Conservation (phyloP, 495 filamentous ascomycete species). For the Umbilicaria muhlenbergii region DNA sequence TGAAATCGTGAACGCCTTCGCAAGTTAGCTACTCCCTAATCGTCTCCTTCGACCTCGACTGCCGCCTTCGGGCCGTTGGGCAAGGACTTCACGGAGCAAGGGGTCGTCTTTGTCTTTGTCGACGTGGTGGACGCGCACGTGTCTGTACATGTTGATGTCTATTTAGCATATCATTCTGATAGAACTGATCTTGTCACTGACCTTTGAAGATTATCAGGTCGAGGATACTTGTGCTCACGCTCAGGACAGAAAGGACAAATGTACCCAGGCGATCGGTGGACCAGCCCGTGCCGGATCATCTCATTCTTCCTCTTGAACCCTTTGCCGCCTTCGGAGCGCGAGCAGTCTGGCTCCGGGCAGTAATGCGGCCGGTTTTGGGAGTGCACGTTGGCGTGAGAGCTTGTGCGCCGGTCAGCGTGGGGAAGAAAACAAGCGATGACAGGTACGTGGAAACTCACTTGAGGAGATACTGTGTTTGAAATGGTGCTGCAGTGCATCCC, state of each 20-base stretch:
- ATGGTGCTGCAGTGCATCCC: conserved; percentile 69
- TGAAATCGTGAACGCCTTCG: no score
- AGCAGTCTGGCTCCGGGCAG: conserved; percentile 67
- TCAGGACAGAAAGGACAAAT: conserved; percentile 95
- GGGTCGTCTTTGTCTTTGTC: conserved; percentile 82
- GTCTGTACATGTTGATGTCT: conserved; percentile 31
- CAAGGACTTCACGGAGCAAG: conserved; percentile 58
- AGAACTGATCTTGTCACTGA: conserved; percentile 20
- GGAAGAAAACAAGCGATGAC: not conserved
- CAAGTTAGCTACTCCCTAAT: conserved; percentile 6
- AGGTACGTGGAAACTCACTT: conserved; percentile 36
- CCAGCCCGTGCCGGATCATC: conserved; percentile 94
- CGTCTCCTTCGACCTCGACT: conserved; percentile 69
- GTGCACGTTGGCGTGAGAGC: conserved; percentile 95
- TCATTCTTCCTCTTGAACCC: conserved; percentile 99
- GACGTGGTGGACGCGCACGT: conserved; percentile 75
- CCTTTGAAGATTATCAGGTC: conserved; percentile 96
- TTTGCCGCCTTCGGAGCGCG: conserved; percentile 68
- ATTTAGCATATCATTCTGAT: not conserved
- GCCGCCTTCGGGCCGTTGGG: conserved; percentile 72
- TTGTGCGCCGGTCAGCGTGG: conserved; percentile 13
- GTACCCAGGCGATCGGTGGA: conserved; percentile 91
- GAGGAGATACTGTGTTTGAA: conserved; percentile 79
- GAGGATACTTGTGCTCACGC: conserved; percentile 88
- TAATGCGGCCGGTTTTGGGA: conserved; percentile 83